phyloP scores from a whole-genome alignment of 805 yeast genomes.

The Barnettozyma populi region DNA sequence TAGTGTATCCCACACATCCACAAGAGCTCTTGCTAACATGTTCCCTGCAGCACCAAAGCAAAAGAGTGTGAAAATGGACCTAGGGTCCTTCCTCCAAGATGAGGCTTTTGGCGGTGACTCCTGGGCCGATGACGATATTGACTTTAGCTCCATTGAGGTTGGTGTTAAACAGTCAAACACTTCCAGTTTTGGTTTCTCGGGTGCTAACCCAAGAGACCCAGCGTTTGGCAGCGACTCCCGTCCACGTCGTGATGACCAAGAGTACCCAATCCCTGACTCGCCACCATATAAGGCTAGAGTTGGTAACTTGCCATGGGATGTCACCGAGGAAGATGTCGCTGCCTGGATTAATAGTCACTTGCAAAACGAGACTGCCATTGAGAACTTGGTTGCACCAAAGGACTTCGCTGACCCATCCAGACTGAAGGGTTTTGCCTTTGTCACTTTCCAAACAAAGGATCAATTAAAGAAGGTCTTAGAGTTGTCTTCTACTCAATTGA shows the following conservation, averaged over 20 bases:
- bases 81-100: slow-evolving; percentile 78
- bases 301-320: slow-evolving; percentile 80
- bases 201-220: slow-evolving; percentile 33
- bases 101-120: slow-evolving; percentile 66
- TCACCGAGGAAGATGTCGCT: slow-evolving; percentile 55
- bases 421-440: slow-evolving; percentile 83
- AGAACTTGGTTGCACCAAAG: slow-evolving; percentile 66
- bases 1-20: neutral
- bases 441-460: slow-evolving; percentile 73
- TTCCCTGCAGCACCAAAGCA: slow-evolving; percentile 50
- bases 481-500: slow-evolving; percentile 62
- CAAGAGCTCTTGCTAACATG: slow-evolving; percentile 4
- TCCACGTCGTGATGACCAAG: slow-evolving; percentile 48
- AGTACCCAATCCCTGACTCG: slow-evolving; percentile 80
- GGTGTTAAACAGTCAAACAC: slow-evolving; percentile 32
- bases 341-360: slow-evolving; percentile 56
- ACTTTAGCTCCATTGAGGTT: slow-evolving; percentile 57
- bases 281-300: slow-evolving; percentile 93
- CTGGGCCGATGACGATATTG: slow-evolving; percentile 86
- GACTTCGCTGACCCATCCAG: slow-evolving; percentile 56
- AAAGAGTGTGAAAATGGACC: slow-evolving; percentile 73
- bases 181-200: slow-evolving; percentile 26
- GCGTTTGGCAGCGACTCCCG: slow-evolving; percentile 32
- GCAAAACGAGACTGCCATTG: slow-evolving; percentile 48
- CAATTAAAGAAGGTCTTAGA: slow-evolving; percentile 70